Conservation (phyloP, 768 basidiomycete genomes). For the Pulveroboletus sp. region DNA sequence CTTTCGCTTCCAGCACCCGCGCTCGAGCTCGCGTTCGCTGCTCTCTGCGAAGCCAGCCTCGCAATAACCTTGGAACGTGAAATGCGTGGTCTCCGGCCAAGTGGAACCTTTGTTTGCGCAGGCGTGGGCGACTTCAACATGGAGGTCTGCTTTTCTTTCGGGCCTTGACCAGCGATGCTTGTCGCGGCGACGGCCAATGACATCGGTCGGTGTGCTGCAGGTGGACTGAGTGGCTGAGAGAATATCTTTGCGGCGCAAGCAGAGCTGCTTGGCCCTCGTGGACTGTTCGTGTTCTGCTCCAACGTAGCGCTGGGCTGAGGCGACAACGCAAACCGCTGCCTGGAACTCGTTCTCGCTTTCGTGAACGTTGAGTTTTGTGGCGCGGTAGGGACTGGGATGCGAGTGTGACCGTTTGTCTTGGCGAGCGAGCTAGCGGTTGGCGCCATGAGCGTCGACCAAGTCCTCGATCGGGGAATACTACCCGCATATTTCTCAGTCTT, state of each 20-base stretch:
- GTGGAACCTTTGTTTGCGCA: slow-evolving; percentile 28
- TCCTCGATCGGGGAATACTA: slow-evolving; percentile 24
- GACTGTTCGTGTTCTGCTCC: slow-evolving; percentile 34
- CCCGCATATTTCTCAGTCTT: slow-evolving; percentile 7
- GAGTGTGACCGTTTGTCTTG: slow-evolving; percentile 36
- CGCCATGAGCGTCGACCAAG: slow-evolving; percentile 54
- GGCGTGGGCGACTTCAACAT: slow-evolving; percentile 15
- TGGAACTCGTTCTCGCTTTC: slow-evolving; percentile 11
- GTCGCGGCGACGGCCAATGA: slow-evolving; percentile 32
- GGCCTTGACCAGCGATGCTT: slow-evolving; percentile 16
- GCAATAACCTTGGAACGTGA: slow-evolving; percentile 81
- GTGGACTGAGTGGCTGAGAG: slow-evolving; percentile 43
- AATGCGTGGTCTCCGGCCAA: slow-evolving; percentile 66
- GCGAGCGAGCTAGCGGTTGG: slow-evolving; percentile 78
- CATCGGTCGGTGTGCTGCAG: slow-evolving; percentile 19
- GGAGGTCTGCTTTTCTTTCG: not conserved
- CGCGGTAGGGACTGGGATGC: slow-evolving; percentile 20
- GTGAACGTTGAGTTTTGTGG: slow-evolving; percentile 8
- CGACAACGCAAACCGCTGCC: slow-evolving; percentile 11
- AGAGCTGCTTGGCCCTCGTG: slow-evolving; percentile 11
- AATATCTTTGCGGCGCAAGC: slow-evolving; percentile 40
- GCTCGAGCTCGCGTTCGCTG: slow-evolving; percentile 20
- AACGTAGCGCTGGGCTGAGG: slow-evolving; percentile 18
- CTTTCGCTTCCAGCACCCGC: slow-evolving; percentile 14
- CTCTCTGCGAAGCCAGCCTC: slow-evolving; percentile 67